Evolutionary conservation across 1,284 basidiomycete species (phyloP).

Genomic region (Cutaneotrichosporon dermatis): DNA sequence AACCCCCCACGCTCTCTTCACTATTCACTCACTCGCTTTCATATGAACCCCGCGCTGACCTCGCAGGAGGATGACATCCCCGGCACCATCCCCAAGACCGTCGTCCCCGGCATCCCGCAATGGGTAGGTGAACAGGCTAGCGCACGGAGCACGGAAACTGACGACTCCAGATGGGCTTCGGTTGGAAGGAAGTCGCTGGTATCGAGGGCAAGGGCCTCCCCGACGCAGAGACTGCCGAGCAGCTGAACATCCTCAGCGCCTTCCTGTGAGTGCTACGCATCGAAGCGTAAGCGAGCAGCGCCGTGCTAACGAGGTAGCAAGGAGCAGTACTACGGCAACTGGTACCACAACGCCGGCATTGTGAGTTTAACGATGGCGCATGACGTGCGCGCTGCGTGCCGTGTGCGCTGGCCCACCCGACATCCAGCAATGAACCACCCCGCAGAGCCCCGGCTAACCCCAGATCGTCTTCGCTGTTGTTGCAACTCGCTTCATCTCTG

Average conservation of each 20-base stretch:
- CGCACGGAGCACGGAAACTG: background rate
- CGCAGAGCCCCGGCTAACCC: background rate
- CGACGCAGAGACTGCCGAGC: slow-evolving; percentile 64
- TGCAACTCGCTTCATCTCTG: slow-evolving; percentile 76
- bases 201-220: slow-evolving; percentile 55
- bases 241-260: slow-evolving; percentile 54
- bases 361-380: slow-evolving; percentile 20
- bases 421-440: background rate
- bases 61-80: slow-evolving; percentile 30
- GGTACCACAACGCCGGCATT: slow-evolving; percentile 72
- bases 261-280: slow-evolving; percentile 29
- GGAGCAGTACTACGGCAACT: slow-evolving; percentile 81
- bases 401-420: too few species aligned
- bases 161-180: slow-evolving; percentile 44
- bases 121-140: slow-evolving; percentile 26
- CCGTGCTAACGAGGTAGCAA: slow-evolving; percentile 46
- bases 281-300: slow-evolving; percentile 47
- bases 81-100: slow-evolving; percentile 35
- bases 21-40: background rate
- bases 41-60: background rate
- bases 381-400: background rate
- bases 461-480: slow-evolving; percentile 59
- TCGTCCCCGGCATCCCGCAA: slow-evolving; percentile 36
- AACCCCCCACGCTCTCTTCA: too few species aligned
- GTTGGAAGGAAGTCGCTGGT: slow-evolving; percentile 72